A percentile compares a stretch with the other conserved stretches of the same genome.
phyloP scores from a whole-genome alignment of 2,329 filamentous ascomycete genomes.

The Thermochaetoides dissita region DNA sequence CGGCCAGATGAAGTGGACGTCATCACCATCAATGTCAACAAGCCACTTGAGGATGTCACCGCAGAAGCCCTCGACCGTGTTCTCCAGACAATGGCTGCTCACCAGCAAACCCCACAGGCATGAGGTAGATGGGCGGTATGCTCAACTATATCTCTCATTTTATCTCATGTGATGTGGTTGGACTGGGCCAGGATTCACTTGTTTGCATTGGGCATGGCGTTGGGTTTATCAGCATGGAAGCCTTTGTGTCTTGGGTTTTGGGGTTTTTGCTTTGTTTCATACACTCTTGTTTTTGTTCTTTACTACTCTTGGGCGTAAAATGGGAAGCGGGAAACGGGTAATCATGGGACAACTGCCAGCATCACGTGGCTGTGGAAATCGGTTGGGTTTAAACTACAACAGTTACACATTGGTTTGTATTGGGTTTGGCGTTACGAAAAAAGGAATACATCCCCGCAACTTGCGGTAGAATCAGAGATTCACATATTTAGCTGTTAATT shows the following conservation, averaged over 20 bases:
- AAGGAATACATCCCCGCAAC: too few relatives aligned
- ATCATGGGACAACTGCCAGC: not conserved
- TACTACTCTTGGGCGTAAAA: not conserved
- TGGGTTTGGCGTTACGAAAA: not conserved
- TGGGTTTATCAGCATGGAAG: not conserved
- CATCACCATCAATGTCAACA: conserved; percentile 55
- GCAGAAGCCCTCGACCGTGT: conserved; percentile 44
- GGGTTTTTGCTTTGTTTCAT: not conserved
- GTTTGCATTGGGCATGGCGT: not conserved
- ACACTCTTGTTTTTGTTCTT: not conserved
- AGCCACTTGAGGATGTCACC: conserved; percentile 44
- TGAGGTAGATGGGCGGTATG: not conserved
- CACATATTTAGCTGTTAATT: too few relatives aligned
- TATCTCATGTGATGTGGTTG: conserved; percentile 5
- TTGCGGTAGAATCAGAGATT: too few relatives aligned
- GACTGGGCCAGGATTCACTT: not conserved
- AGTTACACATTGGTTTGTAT: not conserved
- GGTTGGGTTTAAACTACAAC: not conserved
- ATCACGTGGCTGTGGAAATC: not conserved
- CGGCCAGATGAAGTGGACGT: conserved; percentile 56
- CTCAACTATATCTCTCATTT: not conserved
- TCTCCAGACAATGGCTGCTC: conserved; percentile 36
- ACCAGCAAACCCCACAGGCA: conserved; percentile 5
- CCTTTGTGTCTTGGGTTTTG: not conserved
- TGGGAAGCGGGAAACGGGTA: not conserved